phyloP scores from a whole-genome alignment of 2,329 filamentous ascomycete species.

The Sclerotinia trifoliorum region DNA sequence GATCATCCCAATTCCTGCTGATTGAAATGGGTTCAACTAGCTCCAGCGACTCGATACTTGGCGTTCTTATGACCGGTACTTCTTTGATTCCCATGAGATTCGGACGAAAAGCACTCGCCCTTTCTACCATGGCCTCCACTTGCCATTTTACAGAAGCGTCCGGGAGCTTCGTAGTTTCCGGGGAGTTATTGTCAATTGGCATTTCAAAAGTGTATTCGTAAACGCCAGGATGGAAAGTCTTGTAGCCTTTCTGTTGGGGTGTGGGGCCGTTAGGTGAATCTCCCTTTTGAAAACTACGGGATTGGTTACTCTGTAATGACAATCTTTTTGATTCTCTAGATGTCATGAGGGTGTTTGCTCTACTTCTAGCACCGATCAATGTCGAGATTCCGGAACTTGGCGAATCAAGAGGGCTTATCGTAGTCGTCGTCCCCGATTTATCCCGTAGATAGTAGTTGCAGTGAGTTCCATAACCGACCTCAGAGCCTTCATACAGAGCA shows the following conservation, averaged over 20 bases:
- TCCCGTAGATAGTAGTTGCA: constrained; percentile 52
- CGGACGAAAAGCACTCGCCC: constrained; percentile 67
- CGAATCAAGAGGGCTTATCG: constrained; percentile 32
- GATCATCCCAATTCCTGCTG: constrained; percentile 73
- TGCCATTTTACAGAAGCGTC: constrained; percentile 70
- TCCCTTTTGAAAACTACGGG: constrained; percentile 65
- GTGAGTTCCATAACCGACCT: constrained; percentile 59
- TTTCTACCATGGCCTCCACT: constrained; percentile 65
- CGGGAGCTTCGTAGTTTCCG: constrained; percentile 70
- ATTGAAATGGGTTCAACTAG: constrained; percentile 74
- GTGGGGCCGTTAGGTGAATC: constrained; percentile 53
- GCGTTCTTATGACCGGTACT: constrained; percentile 65
- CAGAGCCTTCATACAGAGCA: constrained; percentile 61
- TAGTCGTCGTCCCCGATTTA: constrained; percentile 34
- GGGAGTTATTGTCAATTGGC: constrained; percentile 72
- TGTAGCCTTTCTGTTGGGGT: constrained; percentile 66
- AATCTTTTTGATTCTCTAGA: constrained; percentile 50
- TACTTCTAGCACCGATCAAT: constrained; percentile 30
- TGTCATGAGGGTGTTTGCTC: constrained; percentile 33
- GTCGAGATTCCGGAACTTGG: constrained; percentile 33
- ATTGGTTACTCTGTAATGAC: constrained; percentile 63
- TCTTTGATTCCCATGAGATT: constrained; percentile 68
- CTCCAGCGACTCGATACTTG: constrained; percentile 68
- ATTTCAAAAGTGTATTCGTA: constrained; percentile 68
- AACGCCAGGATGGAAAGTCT: constrained; percentile 56